Conservation (phyloP, 1,139 yeast genomes). For the Geotrichum candidum region DNA sequence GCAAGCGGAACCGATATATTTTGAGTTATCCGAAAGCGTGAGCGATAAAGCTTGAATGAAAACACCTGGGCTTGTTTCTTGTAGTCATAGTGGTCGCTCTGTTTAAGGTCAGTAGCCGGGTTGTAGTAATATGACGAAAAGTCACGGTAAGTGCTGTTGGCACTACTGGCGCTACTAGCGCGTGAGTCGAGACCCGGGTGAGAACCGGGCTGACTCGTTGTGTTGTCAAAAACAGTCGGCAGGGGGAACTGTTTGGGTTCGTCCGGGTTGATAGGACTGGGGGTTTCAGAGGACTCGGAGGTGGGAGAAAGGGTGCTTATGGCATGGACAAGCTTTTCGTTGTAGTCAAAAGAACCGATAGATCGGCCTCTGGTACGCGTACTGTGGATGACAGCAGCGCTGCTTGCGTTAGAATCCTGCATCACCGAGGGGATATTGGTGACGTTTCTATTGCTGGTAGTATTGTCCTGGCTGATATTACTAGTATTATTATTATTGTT, state of each 20-base stretch:
- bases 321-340: constrained; percentile 4
- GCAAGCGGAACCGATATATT: constrained; percentile 17
- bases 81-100: neutral
- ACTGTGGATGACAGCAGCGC: constrained; percentile 6
- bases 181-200: neutral
- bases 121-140: neutral
- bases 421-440: neutral
- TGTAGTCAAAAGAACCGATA: constrained; percentile 11
- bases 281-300: constrained; percentile 9
- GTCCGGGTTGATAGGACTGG: neutral
- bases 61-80: neutral
- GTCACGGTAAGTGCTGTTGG: neutral
- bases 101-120: neutral
- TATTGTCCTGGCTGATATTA: neutral
- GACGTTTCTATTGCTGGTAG: neutral
- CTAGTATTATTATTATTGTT: neutral
- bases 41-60: neutral
- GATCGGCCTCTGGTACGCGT: constrained; percentile 13
- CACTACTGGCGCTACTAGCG: neutral
- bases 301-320: constrained; percentile 11
- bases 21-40: constrained; percentile 12
- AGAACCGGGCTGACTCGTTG: neutral
- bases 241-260: neutral
- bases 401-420: constrained; percentile 2
- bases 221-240: constrained; percentile 2